Base-by-base conservation (phyloP, 805 yeast genomes). In the Lipomyces yamanashiensis region DNA sequence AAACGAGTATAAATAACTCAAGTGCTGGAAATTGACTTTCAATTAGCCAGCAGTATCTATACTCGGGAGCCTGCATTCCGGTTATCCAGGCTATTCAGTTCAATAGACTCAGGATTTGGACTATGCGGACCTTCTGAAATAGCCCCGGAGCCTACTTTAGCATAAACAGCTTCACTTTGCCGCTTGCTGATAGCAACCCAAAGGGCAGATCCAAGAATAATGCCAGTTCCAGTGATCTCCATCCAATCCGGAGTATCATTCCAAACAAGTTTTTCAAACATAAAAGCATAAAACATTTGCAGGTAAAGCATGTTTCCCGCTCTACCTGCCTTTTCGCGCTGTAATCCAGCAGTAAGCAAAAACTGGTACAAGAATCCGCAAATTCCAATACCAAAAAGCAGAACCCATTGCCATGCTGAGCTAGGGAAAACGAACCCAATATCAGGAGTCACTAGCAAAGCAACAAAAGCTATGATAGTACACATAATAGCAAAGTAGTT, bases 351-450 rank as follows among this genome's bases (percentile, higher is more conserved):
- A 0, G 97, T 89, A 54, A 89, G 75, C 43, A 87, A 77, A 71
- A 86, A 87, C 74, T 92, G 97, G 87, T 88, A 88, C 64, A 86
- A 76, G 75, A 92, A 92, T 0, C 98, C 98, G 58, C 89, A 81
- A 1, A 87, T 65, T 1, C 97, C 96, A 63, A 90, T 81, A 23
- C 81, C 73, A 1, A 77, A 60, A 67, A 92, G 81, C 21, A 89
- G 76, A 1, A 77, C 67, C 95, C 96, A 89, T 74, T 90, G 93
- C 70, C 78, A 78, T 0, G 68, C 36, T n/a, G 83, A 82, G 17
- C 80, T 82, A 0, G 96, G 96, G 1, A 83, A 69, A 62, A 80
- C 84, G 73, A 89, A 86, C 1, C 81, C 71, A 61, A 87, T 75
- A 0, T 85, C 81, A 0, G 96, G 93, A 0, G 84, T 73, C 0